Base-by-base conservation (phyloP, 306 rosid genomes). In the Abrus pulchellus region DNA sequence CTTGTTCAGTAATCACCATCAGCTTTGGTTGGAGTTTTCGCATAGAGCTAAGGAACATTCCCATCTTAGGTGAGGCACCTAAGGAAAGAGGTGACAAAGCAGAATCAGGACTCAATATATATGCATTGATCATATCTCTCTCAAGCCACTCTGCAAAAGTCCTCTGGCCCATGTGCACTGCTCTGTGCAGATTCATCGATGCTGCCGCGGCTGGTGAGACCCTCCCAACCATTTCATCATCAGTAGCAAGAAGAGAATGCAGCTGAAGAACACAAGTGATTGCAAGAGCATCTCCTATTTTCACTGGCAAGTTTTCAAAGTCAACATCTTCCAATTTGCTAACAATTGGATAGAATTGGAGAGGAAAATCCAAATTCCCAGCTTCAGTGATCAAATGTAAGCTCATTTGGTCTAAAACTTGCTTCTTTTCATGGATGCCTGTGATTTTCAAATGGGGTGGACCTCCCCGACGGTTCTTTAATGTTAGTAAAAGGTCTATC, bases 211-310 rank as follows among this genome's bases (percentile, higher is more conserved):
- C 82, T 0, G 98, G 92, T 0, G 97, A 87, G 74, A 82, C 75
- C 41, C 72, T 89, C 72, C 77, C 77, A 2, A 28, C 29, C 64
- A 67, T 29, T 33, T 91, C 98, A 7, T 94, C 92, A 14, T 94
- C 97, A 0, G 78, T 82, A 2, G 97, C 92, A 48, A 92, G 91
- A 41, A 94, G 90, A 6, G 90, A 79, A 75, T 94, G 99, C 49
- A 94, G 88, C 76, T 90, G 94, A 64, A 94, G 94, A 6, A 90
- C 92, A 3, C 92, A 90, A 82, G 93, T 86, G 0, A 94, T 87
- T 6, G 97, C 97, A 62, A 94, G 86, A 29, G 97, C 97, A 36
- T 94, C 99, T 7, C 99, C 99, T 14, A 92, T 87, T 86, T 86
- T 90, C 27, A 94, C 90, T 44, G 86, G 87, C 89, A 94, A 89